Base-by-base conservation (phyloP, 202 grass and related monocot genomes). In the Hordeum pubiflorum region DNA sequence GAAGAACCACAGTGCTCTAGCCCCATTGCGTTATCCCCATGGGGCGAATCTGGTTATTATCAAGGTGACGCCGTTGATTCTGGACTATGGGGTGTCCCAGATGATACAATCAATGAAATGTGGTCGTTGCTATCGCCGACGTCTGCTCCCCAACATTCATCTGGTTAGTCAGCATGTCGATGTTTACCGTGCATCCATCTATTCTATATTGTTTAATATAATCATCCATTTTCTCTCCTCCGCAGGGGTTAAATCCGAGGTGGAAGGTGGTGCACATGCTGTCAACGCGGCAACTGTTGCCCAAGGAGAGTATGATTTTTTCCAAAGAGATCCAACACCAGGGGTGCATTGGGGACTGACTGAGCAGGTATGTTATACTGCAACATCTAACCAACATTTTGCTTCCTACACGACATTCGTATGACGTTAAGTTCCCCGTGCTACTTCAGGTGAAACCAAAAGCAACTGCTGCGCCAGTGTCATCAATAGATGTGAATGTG, bases 21-120 rank as follows among this genome's bases (percentile, higher is more conserved):
- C 67, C 84, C 76, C n/a, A 86, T 85, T 23, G 77, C 87, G 75
- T 77, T 89, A 69, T 84, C 90, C 64, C 87, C 83, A 27, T 80
- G 80, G 90, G 72, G 84, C 50, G 87, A 89, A 84, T 41, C 81
- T 73, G 79, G 86, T 72, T 89, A 86, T 73, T 89, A 83, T 65
- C 70, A 80, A 78, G 76, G 79, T 12, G 86, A 86, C 74, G 33
- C 59, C 84, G 70, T 92, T 83, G 83, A 83, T 83, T 89, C 83
- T 86, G 52, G 64, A 50, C 63, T 87, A 22, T 89, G 84, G 87
- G 87, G 74, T 74, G 58, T 77, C 33, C 80, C 73, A 50, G 84
- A 89, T 69, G 74, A 91, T 58, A 17, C 67, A 23, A 78, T 71
- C 15, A 84, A 74, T 67, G 66, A 83, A 74, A 84, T 87, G 77